Conservation (phyloP, 1,139 yeast genomes). For the Yamadazyma pseudoaaseri region DNA sequence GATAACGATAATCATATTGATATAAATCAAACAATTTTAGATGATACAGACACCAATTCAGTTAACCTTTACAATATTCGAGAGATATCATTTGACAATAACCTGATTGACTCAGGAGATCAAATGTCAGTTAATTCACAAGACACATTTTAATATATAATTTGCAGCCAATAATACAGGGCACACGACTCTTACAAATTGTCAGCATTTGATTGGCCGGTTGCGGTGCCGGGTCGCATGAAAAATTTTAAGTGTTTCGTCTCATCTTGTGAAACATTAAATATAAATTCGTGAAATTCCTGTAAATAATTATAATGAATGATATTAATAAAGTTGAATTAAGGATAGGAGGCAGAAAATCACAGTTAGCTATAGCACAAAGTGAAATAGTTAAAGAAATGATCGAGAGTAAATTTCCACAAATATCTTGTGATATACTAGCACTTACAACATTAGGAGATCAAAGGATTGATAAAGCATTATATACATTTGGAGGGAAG, state of each 20-base stretch:
- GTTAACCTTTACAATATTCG: constrained; percentile 21
- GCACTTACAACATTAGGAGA: constrained; percentile 90
- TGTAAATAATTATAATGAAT: constrained; percentile 1
- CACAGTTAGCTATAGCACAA: constrained; percentile 84
- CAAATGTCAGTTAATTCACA: constrained; percentile 10
- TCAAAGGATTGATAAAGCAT: constrained; percentile 77
- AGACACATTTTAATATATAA: constrained; percentile 6
- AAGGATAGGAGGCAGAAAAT: constrained; percentile 85
- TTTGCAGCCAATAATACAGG: neutral
- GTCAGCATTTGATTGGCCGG: constrained; percentile 1
- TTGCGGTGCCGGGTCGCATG: neutral
- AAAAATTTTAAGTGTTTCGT: constrained; percentile 1
- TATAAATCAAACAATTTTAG: constrained; percentile 13
- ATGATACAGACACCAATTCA: constrained; percentile 14
- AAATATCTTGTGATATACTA: constrained; percentile 59
- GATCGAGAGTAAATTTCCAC: constrained; percentile 61
- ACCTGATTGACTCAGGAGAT: constrained; percentile 19
- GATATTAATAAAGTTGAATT: constrained; percentile 16
- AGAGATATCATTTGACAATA: constrained; percentile 20
- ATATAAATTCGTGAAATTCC: neutral
- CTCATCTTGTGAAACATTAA: constrained; percentile 5
- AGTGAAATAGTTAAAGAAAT: constrained; percentile 67
- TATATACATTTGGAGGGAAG: constrained; percentile 94
- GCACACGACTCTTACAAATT: constrained; percentile 4
- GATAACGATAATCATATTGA: constrained; percentile 3